Evolutionary conservation across 2,329 filamentous ascomycete genomes (phyloP).

Genomic region (Sarocladium strictum): DNA sequence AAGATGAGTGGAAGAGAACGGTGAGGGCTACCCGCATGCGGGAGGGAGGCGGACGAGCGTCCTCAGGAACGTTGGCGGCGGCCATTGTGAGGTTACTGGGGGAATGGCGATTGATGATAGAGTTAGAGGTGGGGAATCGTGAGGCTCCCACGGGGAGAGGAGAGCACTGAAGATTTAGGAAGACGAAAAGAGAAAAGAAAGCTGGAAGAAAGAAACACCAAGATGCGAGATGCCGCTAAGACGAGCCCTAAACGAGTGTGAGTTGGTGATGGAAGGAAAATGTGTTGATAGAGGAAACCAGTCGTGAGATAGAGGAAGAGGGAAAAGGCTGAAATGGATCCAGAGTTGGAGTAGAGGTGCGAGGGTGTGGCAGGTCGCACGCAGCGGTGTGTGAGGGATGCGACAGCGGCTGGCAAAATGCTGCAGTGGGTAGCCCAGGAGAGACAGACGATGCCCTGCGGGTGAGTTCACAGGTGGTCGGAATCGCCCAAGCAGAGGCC

Average conservation of each 20-base stretch:
- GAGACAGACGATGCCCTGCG: no score
- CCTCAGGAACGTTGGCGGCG: neutral
- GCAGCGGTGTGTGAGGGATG: no score
- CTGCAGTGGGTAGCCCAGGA: no score
- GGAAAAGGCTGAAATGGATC: neutral
- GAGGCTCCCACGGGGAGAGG: no score
- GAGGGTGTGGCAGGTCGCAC: no score
- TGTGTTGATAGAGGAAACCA: neutral
- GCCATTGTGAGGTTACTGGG: neutral
- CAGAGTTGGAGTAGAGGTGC: no score
- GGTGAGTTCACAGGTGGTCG: no score
- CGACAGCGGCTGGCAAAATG: no score
- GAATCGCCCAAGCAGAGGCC: no score
- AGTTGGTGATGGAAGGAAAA: neutral
- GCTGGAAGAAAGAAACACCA: conserved; percentile 4
- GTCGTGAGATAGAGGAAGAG: neutral
- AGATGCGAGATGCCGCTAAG: neutral
- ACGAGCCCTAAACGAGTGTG: neutral
- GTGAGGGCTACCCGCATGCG: conserved; percentile 17
- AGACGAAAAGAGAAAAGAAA: conserved; percentile 5
- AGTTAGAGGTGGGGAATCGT: neutral
- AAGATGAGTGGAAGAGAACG: conserved; percentile 21
- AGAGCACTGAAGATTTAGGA: neutral
- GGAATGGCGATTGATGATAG: neutral
- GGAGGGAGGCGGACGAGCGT: neutral